A percentile compares a stretch with the other conserved stretches of the same genome.
Evolutionary conservation across 1,284 basidiomycete genomes (phyloP).

Genomic region (Ustilago shanxiensis): DNA sequence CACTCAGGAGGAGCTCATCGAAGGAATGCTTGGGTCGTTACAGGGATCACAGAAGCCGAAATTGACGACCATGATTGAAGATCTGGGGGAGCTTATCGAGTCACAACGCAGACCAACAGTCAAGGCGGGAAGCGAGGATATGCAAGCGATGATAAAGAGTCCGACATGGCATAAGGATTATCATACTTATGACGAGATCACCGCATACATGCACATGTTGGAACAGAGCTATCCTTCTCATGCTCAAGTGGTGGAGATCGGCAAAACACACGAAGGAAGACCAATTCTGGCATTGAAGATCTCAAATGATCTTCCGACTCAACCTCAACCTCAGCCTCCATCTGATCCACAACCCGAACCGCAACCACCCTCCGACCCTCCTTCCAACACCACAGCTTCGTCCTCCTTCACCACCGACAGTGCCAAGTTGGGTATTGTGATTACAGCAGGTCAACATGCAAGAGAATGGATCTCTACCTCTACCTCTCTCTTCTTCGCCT

Average conservation of each 20-base stretch:
- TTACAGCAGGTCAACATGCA: slow-evolving; percentile 42
- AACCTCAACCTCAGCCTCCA: slow-evolving; percentile 4
- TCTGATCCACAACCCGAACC: slow-evolving; percentile 12
- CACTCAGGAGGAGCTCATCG: neutral
- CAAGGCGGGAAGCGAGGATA: neutral
- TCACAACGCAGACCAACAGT: neutral
- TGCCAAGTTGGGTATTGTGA: slow-evolving; percentile 33
- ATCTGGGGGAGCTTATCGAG: slow-evolving; percentile 19
- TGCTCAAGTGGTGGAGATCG: slow-evolving; percentile 30
- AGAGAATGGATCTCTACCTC: slow-evolving; percentile 81
- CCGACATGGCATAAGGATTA: slow-evolving; percentile 35
- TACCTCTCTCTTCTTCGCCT: slow-evolving; percentile 77
- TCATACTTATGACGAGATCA: slow-evolving; percentile 42
- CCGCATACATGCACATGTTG: slow-evolving; percentile 18
- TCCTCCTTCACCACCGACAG: neutral
- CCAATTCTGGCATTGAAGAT: slow-evolving; percentile 37
- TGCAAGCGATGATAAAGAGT: neutral
- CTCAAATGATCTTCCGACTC: slow-evolving; percentile 1
- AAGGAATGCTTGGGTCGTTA: slow-evolving; percentile 12
- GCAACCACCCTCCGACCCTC: slow-evolving; percentile 16
- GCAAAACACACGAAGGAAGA: slow-evolving; percentile 42
- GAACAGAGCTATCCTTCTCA: slow-evolving; percentile 26
- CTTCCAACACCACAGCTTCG: slow-evolving; percentile 9
- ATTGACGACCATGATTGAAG: slow-evolving; percentile 15
- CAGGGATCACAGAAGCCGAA: neutral